phyloP scores from a whole-genome alignment of 441 rosid species.

The Corymbia calophylla region DNA sequence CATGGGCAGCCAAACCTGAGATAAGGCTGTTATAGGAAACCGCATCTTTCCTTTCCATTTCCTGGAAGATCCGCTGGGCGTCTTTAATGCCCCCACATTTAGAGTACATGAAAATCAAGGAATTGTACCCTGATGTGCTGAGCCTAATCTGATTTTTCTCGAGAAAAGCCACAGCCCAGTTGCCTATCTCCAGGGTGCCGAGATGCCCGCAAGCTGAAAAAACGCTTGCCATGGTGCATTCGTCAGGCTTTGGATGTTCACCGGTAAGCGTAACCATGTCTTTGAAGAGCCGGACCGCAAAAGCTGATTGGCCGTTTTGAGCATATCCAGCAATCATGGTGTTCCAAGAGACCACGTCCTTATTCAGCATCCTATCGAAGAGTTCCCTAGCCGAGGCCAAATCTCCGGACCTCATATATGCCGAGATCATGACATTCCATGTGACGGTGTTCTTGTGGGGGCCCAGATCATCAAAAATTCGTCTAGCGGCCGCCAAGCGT shows the following conservation, averaged over 20 bases:
- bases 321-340: constrained; percentile 35
- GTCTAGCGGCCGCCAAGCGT: constrained; percentile 13
- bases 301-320: constrained; percentile 27
- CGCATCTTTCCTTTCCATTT: constrained; percentile 17
- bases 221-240: constrained; percentile 21
- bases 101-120: constrained; percentile 30
- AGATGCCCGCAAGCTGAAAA: constrained; percentile 33
- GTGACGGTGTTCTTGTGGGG: constrained; percentile 16
- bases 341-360: constrained; percentile 35
- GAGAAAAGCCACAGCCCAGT: constrained; percentile 13
- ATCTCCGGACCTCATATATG: constrained; percentile 19
- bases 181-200: constrained; percentile 17
- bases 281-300: constrained; percentile 17
- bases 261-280: constrained; percentile 3
- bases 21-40: constrained; percentile 27
- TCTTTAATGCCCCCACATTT: constrained; percentile 24
- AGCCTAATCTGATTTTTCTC: constrained; percentile 18
- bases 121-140: constrained; percentile 16
- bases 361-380: constrained; percentile 24
- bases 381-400: constrained; percentile 19
- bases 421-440: constrained; percentile 35
- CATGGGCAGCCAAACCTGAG: constrained; percentile 29
- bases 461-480: constrained; percentile 21
- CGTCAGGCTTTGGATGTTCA: constrained; percentile 14
- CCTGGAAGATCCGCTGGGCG: constrained; percentile 18